A percentile compares a stretch with the other conserved stretches of the same genome.
phyloP scores from a whole-genome alignment of 345 rosid genomes.

The Theobroma cacao region DNA sequence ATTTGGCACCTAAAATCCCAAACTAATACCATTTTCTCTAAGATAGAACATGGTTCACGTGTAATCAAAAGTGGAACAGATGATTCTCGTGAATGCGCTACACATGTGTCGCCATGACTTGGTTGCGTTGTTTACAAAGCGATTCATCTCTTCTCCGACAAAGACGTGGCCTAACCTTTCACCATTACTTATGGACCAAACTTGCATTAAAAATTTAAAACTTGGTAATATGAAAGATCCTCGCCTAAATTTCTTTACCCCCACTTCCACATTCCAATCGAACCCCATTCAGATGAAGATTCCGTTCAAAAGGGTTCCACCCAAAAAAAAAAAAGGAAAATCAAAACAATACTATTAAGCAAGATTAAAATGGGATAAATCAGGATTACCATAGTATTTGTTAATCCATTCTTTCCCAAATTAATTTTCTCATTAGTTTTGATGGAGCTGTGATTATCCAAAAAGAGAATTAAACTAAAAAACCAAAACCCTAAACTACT shows the following conservation, averaged over 20 bases:
- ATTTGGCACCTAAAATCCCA: too few species aligned
- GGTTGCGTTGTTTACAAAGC: not conserved
- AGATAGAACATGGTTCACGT: too few species aligned
- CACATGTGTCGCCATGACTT: not conserved
- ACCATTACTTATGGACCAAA: not conserved
- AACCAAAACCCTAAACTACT: too few species aligned
- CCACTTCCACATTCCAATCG: too few species aligned
- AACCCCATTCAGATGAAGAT: not conserved
- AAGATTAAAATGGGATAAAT: not conserved
- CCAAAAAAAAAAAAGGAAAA: not conserved
- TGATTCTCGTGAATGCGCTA: not conserved
- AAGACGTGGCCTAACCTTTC: not conserved
- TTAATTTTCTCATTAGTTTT: too few species aligned
- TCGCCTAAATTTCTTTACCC: not conserved
- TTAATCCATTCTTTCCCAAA: too few species aligned
- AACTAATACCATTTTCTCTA: too few species aligned
- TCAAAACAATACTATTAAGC: not conserved
- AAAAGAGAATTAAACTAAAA: not conserved
- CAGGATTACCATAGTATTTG: not conserved
- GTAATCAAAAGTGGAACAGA: not conserved
- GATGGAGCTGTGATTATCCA: not conserved
- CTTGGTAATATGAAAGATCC: too few species aligned
- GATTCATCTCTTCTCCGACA: not conserved
- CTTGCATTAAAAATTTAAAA: not conserved
- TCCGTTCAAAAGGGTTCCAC: not conserved